Base-by-base conservation (phyloP, 1,139 yeast species). In the Zygosaccharomyces pseudobailii region DNA sequence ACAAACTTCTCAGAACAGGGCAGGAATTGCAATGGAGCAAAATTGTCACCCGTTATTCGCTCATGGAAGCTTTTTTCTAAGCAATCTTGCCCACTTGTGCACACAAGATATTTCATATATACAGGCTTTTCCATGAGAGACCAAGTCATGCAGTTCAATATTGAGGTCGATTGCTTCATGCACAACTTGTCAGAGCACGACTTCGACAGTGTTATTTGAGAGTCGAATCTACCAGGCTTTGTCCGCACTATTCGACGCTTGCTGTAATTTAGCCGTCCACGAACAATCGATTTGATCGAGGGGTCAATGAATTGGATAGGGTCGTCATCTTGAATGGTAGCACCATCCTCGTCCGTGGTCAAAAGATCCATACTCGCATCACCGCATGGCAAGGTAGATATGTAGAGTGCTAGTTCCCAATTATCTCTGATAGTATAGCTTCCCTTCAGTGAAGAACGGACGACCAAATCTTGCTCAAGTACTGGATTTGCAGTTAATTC, bases 311-410 rank as follows among this genome's bases (percentile, higher is more conserved):
- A 65, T 32, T 63, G 69, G 2, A 31, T 64, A 40, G 57, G 41
- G 21, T 58, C 58, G 13, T 62, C 56, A 7, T 57, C 61, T 1
- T 47, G 36, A 2, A 54, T 54, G 68, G 72, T 65, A 1, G 65
- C 54, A 1, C 47, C 52, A 22, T 56, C 36, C 3, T 56, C 62
- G 33, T 62, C 65, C 19, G 61, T 58, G 7, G 21, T 34, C 4
- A 72, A 50, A 4, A 62, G 51, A 25, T 72, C 74, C 80, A 88
- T 77, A 6, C 95, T 84, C 0, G 88, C 83, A 63, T 90, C 97
- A 0, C 98, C 98, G 70, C 98, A 90, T 0, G 97, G 97, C 0
- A 87, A 76, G 53, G 87, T 95, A 5, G 94, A 82, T 1, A 87
- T 71, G 53, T 83, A 86, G 48, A 90, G 60, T 0, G 80, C 84